Base-by-base conservation (phyloP, 495 filamentous ascomycete genomes). In the Penicillium lividum region DNA sequence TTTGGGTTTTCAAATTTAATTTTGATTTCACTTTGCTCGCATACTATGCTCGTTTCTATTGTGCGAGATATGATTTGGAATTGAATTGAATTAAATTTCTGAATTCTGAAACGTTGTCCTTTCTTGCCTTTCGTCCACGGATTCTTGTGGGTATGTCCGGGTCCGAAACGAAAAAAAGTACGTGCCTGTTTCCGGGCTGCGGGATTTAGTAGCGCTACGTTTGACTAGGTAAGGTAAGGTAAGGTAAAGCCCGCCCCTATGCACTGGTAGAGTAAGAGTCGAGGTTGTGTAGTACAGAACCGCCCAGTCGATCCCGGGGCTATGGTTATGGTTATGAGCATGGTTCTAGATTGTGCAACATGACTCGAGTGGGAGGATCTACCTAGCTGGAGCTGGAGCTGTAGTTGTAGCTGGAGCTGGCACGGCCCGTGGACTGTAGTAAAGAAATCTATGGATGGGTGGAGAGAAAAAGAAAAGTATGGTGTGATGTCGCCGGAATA, bases 391-490 rank as follows among this genome's bases (percentile, higher is more conserved):
- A 47, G 27, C 30, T 25, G 34, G 27, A 28, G 8, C 50, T 53
- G 46, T 45, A 22, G 22, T 36, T 11, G 13, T 11, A 51, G 55
- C 47, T 43, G 31, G 44, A 62, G 59, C 56, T 55, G 60, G 60
- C 52, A 51, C 56, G 56, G 60, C 56, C 56, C 56, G 60, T 59
- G 50, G 50, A 49, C 46, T 31, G 28, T 4, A 27, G 46, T 11
- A 13, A 25, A 47, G 22, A 22, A 25, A 50, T 45, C 31, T 38
- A 22, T 53, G 50, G 56, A 28, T 40, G 33, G 36, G 55, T 51
- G 46, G 47, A 36, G 3, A 10, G 31, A 18, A 8, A 4, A 49
- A 49, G 15, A 16, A 49, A 11, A 13, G 31, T 18, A 40, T 36
- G 31, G 46, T 49, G 46, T 49, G 46, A 49, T 49, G 46, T 49